phyloP scores from a whole-genome alignment of 2,329 filamentous ascomycete genomes.

The Fusarium sp. region DNA sequence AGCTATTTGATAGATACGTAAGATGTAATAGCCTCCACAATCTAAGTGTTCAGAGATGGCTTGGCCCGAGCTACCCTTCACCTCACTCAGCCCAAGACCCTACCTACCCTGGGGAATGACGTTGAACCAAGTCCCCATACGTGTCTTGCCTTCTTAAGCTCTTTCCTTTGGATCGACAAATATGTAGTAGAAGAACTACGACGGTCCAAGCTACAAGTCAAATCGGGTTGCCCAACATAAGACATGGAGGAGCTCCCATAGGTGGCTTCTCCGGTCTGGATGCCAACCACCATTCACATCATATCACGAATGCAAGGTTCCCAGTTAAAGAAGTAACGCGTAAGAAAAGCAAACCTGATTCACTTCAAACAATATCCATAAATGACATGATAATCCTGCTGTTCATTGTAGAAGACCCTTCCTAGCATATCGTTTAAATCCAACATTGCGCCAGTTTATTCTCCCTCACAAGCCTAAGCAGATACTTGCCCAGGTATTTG shows the following conservation, averaged over 20 bases:
- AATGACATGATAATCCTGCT: not conserved
- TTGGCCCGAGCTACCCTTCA: not conserved
- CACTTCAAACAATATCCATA: not conserved
- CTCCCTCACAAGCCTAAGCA: slow-evolving; percentile 1
- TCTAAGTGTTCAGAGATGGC: not conserved
- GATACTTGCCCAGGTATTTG: not conserved
- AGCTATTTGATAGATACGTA: not conserved
- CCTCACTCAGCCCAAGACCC: not conserved
- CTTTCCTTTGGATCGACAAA: not conserved
- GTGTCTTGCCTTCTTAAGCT: not conserved
- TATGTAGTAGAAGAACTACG: not conserved
- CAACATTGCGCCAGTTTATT: slow-evolving; percentile 12
- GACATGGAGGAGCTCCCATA: not conserved
- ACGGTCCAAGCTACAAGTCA: not conserved
- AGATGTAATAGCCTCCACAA: not conserved
- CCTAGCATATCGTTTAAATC: slow-evolving; percentile 22
- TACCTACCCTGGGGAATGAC: not conserved
- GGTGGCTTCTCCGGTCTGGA: no score
- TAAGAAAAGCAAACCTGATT: not conserved
- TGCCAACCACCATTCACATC: not conserved
- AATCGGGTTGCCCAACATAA: not conserved
- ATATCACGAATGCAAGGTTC: not conserved
- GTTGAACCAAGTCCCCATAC: not conserved
- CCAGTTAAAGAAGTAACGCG: not conserved
- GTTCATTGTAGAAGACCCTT: not conserved